Evolutionary conservation across 257 asterid species (phyloP).

Genomic region (Cinchona pubescens): DNA sequence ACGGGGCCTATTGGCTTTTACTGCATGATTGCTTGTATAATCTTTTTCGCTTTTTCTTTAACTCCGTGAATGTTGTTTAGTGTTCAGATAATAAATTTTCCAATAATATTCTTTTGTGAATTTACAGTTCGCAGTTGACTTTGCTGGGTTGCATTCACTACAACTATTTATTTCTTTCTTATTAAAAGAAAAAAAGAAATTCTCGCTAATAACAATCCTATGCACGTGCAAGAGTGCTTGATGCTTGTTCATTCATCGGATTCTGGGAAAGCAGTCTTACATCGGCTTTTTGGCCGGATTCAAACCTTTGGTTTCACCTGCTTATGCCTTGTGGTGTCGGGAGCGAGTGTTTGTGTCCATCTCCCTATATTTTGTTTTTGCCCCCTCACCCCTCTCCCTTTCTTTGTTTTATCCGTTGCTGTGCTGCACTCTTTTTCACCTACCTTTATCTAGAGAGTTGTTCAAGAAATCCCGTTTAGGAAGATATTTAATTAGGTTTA

Average conservation of each 20-base stretch:
- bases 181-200: too few relatives aligned
- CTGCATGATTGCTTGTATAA: too few relatives aligned
- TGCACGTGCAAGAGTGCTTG: slow-evolving; percentile 10
- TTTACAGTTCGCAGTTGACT: slow-evolving; percentile 4
- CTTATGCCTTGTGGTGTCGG: not conserved
- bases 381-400: too few relatives aligned
- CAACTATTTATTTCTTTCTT: not conserved
- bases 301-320: slow-evolving; percentile 18
- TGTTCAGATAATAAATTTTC: not conserved
- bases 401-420: not conserved
- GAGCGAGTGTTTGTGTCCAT: too few relatives aligned
- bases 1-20: too few relatives aligned
- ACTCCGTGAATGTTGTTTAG: not conserved
- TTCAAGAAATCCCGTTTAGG: too few relatives aligned
- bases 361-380: not conserved
- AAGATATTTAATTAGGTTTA: too few relatives aligned
- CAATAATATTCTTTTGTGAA: not conserved
- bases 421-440: too few relatives aligned
- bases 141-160: not conserved
- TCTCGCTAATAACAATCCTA: too few relatives aligned
- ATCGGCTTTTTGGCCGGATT: slow-evolving; percentile 21
- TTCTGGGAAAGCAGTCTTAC: slow-evolving; percentile 17
- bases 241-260: slow-evolving; percentile 10
- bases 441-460: too few relatives aligned
- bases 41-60: not conserved